phyloP scores from a whole-genome alignment of 805 yeast genomes.

The Candida pseudoglaebosa region DNA sequence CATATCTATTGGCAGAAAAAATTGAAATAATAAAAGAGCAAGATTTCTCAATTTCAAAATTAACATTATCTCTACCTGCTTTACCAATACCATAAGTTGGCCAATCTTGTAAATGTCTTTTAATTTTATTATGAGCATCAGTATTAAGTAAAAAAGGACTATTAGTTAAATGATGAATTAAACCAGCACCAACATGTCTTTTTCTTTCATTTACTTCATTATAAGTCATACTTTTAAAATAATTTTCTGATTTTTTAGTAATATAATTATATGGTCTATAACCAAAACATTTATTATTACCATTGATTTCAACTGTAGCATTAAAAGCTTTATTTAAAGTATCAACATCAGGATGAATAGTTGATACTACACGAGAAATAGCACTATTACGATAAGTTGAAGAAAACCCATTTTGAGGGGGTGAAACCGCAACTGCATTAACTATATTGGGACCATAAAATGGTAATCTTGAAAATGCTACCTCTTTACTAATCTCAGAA shows the following conservation, averaged over 20 bases:
- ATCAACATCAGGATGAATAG: conserved; percentile 18
- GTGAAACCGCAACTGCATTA: background rate
- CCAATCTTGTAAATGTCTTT: conserved; percentile 16
- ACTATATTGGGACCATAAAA: conserved; percentile 5
- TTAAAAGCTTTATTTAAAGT: conserved; percentile 20
- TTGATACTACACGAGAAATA: conserved; percentile 12
- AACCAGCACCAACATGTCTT: conserved; percentile 37
- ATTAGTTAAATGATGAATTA: conserved; percentile 22
- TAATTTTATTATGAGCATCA: conserved; percentile 17
- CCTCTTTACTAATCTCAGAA: background rate
- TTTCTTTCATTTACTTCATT: conserved; percentile 27
- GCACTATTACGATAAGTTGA: conserved; percentile 41
- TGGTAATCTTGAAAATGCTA: conserved; percentile 1
- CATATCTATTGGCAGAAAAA: conserved; percentile 31
- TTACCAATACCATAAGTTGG: conserved; percentile 10
- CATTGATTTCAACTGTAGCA: conserved; percentile 15
- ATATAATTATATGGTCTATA: conserved; percentile 18
- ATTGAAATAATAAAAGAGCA: conserved; percentile 27
- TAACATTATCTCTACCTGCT: conserved; percentile 3
- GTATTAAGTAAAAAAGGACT: conserved; percentile 18
- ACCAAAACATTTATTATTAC: conserved; percentile 20
- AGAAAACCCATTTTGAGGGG: conserved; percentile 29
- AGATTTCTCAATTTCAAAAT: conserved; percentile 15
- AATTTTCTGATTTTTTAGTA: conserved; percentile 7
- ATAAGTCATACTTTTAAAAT: conserved; percentile 18